phyloP scores from a whole-genome alignment of 169 alveolate species.

The Perkinsus olseni region DNA sequence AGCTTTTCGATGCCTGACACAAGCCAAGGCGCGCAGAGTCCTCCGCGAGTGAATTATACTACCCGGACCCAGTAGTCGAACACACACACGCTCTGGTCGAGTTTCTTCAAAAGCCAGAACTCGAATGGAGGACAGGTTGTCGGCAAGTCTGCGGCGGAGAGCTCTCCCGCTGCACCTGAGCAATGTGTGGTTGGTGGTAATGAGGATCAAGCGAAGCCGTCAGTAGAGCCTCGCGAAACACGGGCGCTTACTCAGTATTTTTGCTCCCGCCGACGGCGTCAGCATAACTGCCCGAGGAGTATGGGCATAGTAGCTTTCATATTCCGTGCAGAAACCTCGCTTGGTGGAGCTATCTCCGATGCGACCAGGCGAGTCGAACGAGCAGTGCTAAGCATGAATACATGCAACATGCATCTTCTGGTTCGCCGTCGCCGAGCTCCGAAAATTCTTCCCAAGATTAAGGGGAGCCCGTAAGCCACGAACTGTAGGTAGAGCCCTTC shows the following conservation, averaged over 20 bases:
- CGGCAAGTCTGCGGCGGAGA: background rate
- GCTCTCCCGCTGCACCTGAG: background rate
- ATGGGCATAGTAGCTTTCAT: background rate
- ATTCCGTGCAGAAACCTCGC: background rate
- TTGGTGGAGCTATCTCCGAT: background rate
- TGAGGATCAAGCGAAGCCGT: background rate
- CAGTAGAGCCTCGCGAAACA: background rate
- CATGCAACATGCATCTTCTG: too few relatives aligned
- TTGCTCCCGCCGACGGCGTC: background rate
- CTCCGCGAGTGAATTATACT: too few relatives aligned
- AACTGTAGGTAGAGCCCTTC: too few relatives aligned
- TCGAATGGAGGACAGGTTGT: background rate
- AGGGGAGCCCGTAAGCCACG: too few relatives aligned
- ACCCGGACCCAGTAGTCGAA: slow-evolving; percentile 2
- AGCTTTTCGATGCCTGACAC: background rate
- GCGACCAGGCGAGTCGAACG: background rate
- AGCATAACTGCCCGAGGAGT: background rate
- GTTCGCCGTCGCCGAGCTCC: too few relatives aligned
- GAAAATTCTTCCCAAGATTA: too few relatives aligned
- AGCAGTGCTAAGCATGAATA: background rate
- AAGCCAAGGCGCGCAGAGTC: too few relatives aligned
- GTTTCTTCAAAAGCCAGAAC: background rate
- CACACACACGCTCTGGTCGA: background rate
- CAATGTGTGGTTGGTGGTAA: background rate
- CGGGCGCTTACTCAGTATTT: background rate